phyloP scores from a whole-genome alignment of 1,284 basidiomycete genomes.

The Heterobasidion occidentale region DNA sequence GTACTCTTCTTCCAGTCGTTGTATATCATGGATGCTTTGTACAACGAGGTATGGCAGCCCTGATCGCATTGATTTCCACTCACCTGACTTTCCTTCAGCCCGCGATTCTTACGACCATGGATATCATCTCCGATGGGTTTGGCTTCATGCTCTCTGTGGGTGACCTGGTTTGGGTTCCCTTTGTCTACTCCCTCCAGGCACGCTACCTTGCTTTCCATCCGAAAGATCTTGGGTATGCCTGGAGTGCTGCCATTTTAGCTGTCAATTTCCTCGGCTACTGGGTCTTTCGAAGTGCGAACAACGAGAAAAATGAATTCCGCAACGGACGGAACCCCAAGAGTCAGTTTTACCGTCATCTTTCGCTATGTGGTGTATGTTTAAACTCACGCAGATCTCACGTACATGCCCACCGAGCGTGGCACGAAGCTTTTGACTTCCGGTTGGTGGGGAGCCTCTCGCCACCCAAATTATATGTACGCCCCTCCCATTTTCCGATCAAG shows the following conservation, averaged over 20 bases:
- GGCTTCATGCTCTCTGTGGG: slow-evolving; percentile 98
- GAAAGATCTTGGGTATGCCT: slow-evolving; percentile 68
- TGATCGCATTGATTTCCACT: background rate
- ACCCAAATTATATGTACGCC: slow-evolving; percentile 87
- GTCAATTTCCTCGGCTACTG: slow-evolving; percentile 80
- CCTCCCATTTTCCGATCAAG: background rate
- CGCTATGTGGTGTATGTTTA: background rate
- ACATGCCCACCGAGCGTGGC: slow-evolving; percentile 79
- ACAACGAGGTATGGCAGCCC: slow-evolving; percentile 67
- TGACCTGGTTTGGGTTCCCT: slow-evolving; percentile 93
- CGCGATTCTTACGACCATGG: slow-evolving; percentile 93
- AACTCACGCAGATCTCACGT: slow-evolving; percentile 55
- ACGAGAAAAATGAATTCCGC: slow-evolving; percentile 94
- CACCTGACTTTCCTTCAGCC: slow-evolving; percentile 33
- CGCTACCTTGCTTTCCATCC: slow-evolving; percentile 89
- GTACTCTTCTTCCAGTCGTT: slow-evolving; percentile 82
- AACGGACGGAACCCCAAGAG: slow-evolving; percentile 93
- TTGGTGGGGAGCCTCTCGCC: slow-evolving; percentile 95
- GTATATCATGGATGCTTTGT: slow-evolving; percentile 84
- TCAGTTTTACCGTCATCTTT: slow-evolving; percentile 22
- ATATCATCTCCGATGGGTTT: slow-evolving; percentile 96
- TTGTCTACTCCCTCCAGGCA: slow-evolving; percentile 92
- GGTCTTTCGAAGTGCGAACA: slow-evolving; percentile 87
- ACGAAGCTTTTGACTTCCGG: slow-evolving; percentile 90
- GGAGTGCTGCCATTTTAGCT: slow-evolving; percentile 53